These are phyloP conservation scores for Ogataea populi-albae DNA, from an alignment of 805 yeast genomes.

Conservation along the genomic window DNA sequence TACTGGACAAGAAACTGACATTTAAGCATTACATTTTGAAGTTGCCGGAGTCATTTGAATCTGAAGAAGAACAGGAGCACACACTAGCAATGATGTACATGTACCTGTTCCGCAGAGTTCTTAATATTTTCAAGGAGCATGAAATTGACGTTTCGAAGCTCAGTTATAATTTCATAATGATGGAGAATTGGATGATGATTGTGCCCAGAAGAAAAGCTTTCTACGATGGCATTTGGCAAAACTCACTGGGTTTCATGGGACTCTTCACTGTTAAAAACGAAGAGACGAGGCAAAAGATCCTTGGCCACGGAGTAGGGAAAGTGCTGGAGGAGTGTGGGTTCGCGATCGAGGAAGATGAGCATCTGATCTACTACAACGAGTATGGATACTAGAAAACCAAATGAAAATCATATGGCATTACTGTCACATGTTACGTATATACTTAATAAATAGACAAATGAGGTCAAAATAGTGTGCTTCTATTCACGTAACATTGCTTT, in stretches of 20 bases:
- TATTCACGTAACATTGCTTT: conserved; percentile 5
- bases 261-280: conserved; percentile 70
- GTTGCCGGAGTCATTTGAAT: conserved; percentile 35
- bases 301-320: conserved; percentile 44
- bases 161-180: conserved; percentile 80
- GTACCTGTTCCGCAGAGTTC: conserved; percentile 64
- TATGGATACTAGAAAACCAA: conserved; percentile 49
- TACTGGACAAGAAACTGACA: conserved; percentile 58
- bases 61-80: conserved; percentile 47
- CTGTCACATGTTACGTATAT: background rate
- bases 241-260: conserved; percentile 80
- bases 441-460: no score
- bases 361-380: conserved; percentile 50
- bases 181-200: conserved; percentile 77
- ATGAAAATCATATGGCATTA: conserved; percentile 2
- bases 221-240: conserved; percentile 60
- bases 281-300: conserved; percentile 47
- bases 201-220: conserved; percentile 73
- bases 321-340: conserved; percentile 67
- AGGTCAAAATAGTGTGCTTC: no score
- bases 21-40: conserved; percentile 84
- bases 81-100: conserved; percentile 66
- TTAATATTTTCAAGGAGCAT: conserved; percentile 62
- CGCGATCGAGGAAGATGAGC: conserved; percentile 51
- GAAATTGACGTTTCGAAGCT: conserved; percentile 38